A percentile compares a stretch with the other conserved stretches of the same genome.
Evolutionary conservation across 192 early-diverging fungal genomes (phyloP).

Genomic region (Linnemannia schmuckeri): DNA sequence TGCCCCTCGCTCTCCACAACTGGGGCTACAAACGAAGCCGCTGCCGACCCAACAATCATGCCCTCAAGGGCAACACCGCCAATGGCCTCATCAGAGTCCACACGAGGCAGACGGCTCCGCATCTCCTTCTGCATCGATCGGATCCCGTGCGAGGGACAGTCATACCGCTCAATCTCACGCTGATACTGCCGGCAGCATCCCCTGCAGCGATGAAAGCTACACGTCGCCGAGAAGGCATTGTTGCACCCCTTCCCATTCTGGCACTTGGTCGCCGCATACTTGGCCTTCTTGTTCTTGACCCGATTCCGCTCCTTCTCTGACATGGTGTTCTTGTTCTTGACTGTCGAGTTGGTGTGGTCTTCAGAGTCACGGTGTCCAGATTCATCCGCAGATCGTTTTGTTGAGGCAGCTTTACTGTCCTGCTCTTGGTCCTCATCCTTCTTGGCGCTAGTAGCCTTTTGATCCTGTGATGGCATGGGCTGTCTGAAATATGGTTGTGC

Average conservation of each 20-base stretch:
- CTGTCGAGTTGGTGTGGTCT: background rate
- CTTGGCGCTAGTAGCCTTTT: constrained; percentile 13
- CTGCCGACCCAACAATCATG: constrained; percentile 22
- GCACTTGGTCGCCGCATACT: constrained; percentile 24
- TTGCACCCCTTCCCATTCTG: constrained; percentile 13
- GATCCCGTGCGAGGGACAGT: constrained; percentile 39
- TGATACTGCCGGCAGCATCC: constrained; percentile 37
- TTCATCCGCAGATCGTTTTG: constrained; percentile 40
- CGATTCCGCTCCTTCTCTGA: background rate
- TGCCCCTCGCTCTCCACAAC: background rate
- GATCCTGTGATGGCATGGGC: constrained; percentile 46
- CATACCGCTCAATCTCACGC: constrained; percentile 19
- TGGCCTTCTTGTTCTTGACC: constrained; percentile 38
- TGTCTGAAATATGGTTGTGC: constrained; percentile 77
- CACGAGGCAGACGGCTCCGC: constrained; percentile 14
- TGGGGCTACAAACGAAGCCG: background rate
- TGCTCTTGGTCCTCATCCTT: background rate
- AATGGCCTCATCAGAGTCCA: constrained; percentile 46
- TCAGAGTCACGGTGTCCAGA: constrained; percentile 31
- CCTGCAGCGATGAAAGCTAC: constrained; percentile 44
- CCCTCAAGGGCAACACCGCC: constrained; percentile 46
- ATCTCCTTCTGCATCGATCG: constrained; percentile 15
- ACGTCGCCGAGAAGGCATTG: constrained; percentile 39
- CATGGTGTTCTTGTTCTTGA: background rate
- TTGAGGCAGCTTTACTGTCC: background rate